Percentiles rank a stretch among this genome's conserved stretches.
These are phyloP conservation scores for Nemania serpens DNA, from an alignment of 2,329 filamentous ascomycete genomes.

Conservation along the genomic window DNA sequence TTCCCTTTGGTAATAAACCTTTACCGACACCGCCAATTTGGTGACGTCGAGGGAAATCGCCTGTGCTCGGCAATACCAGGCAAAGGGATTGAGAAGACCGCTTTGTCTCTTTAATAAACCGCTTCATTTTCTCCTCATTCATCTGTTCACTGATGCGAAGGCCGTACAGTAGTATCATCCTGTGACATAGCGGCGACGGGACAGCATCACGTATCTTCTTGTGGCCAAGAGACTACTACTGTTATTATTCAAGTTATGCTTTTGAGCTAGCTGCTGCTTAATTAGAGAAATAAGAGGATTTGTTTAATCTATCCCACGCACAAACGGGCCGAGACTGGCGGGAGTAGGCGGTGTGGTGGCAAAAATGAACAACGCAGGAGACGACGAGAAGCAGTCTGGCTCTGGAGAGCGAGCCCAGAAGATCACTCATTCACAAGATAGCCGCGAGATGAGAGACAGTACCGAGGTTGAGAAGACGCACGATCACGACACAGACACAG, in stretches of 20 bases:
- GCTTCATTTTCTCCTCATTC: background rate
- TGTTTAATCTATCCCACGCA: background rate
- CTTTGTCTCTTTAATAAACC: background rate
- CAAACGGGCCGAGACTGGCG: background rate
- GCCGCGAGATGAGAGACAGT: background rate
- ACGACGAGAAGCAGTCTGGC: conserved; percentile 9
- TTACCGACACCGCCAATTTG: background rate
- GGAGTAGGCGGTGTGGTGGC: background rate
- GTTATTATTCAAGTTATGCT: background rate
- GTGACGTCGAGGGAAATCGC: background rate
- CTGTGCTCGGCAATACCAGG: background rate
- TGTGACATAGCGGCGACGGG: conserved; percentile 9
- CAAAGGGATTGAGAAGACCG: background rate
- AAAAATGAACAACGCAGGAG: conserved; percentile 7
- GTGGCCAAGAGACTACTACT: background rate
- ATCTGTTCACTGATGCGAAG: background rate
- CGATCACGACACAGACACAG: conserved; percentile 18
- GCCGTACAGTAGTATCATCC: conserved; percentile 11
- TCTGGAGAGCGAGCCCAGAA: conserved; percentile 5
- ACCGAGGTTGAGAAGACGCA: conserved; percentile 19
- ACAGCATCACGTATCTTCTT: conserved; percentile 7
- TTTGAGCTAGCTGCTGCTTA: background rate
- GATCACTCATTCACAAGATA: conserved; percentile 4
- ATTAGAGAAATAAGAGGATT: background rate
- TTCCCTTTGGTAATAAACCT: background rate